Evolutionary conservation across 148 eudicot species (phyloP), one percentile per base, ranked within the genome.

Genomic region (Nepenthes mirabilis): DNA sequence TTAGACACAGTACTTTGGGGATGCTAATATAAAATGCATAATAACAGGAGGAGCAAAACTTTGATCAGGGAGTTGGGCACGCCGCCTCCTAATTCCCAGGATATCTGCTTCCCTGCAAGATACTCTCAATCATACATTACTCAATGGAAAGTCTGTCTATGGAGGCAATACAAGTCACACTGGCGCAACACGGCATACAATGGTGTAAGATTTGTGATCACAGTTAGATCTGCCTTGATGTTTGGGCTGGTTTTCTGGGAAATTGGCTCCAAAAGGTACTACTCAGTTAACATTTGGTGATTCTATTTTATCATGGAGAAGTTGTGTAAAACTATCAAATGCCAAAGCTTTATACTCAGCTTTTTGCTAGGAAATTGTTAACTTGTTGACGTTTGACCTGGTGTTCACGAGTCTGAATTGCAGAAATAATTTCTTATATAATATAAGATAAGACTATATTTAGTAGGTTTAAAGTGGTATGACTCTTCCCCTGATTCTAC

Each of bases 71-170:
- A 71, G 11, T 34, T 71, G 12, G 60, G 65, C 34, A 33, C 49
- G 34, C 69, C 69, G 2, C 61, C 61, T 36, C 35, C 49, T 13
- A 57, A 59, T 11, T 47, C 65, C 7, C n/a, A 58, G n/a, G 74
- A 71, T 49, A 36, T 71, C 13, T 56, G 65, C 14, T 71, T 71
- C 40, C 34, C 60, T n/a, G 65, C 57, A 36, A 37, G 47, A 65
- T 71, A 71, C 58, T 50, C 69, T 37, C 69, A 71, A 43, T 23
- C 74, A 0, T 55, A 66, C 55, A 11, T 61, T 4, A 66, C 55
- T 9, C 74, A 71, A 49, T 71, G 55, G 65, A 71, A 65, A 65
- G 47, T 61, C 14, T 71, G 74, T 50, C 43, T 71, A 49, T 71
- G 74, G 74, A 71, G 65, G 35, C 69, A 60, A 47, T 65, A 56